Percentiles rank a stretch among this genome's conserved stretches.
These are phyloP conservation scores for Podaxis mareebaensis DNA, from an alignment of 768 basidiomycete species.

Conservation along the genomic window DNA sequence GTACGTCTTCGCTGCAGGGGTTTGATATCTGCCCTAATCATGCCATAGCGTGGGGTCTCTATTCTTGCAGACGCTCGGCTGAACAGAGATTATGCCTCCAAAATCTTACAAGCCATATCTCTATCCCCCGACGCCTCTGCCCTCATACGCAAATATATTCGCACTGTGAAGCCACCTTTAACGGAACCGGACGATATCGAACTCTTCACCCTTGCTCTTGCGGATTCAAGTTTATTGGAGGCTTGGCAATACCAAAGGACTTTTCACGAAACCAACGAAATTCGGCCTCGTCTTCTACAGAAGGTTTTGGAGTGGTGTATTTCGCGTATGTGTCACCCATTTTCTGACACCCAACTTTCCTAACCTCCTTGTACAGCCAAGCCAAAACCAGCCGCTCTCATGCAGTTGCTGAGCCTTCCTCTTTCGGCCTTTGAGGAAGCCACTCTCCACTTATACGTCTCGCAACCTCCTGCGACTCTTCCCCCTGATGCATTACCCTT, in stretches of 20 bases:
- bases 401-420: conserved; percentile 64
- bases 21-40: conserved; percentile 3
- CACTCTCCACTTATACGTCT: conserved; percentile 56
- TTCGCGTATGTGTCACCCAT: conserved; percentile 50
- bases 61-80: conserved; percentile 74
- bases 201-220: conserved; percentile 67
- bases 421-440: conserved; percentile 65
- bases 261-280: conserved; percentile 59
- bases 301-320: conserved; percentile 71
- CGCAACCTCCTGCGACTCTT: conserved; percentile 51
- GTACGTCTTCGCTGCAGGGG: conserved; percentile 43
- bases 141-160: conserved; percentile 72
- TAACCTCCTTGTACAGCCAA: conserved; percentile 41
- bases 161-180: conserved; percentile 71
- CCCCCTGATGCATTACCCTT: conserved; percentile 51
- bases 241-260: conserved; percentile 78
- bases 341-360: background rate
- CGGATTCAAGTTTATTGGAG: conserved; percentile 61
- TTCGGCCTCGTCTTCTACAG: conserved; percentile 52
- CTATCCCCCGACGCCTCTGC: conserved; percentile 46
- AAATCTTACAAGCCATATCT: conserved; percentile 70
- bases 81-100: conserved; percentile 75
- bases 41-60: conserved; percentile 62
- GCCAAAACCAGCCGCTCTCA: conserved; percentile 58
- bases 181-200: conserved; percentile 71